Percentiles rank a stretch among this genome's conserved stretches.
phyloP scores from a whole-genome alignment of 1,139 yeast genomes.

The Diutina scorzettiae region DNA sequence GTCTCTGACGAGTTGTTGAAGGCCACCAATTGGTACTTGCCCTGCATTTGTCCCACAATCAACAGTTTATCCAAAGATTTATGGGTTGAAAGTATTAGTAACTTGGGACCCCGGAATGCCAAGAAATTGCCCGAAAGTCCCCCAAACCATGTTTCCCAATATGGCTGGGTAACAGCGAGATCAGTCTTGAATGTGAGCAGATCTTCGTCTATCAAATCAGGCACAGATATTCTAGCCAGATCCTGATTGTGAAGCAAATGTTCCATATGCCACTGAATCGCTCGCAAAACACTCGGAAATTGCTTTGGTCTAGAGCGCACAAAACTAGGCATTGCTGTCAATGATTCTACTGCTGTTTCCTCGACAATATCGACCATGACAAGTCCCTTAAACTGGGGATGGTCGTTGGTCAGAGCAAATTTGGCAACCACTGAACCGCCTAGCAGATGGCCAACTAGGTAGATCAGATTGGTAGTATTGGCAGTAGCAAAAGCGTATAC shows the following conservation, averaged over 20 bases:
- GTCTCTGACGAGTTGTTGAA: constrained; percentile 46
- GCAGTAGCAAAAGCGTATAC: constrained; percentile 29
- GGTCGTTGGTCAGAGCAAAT: constrained; percentile 12
- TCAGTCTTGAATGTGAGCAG: constrained; percentile 50
- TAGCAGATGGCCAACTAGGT: constrained; percentile 79
- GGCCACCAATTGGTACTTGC: constrained; percentile 80
- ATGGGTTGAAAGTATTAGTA: constrained; percentile 79
- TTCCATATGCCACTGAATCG: constrained; percentile 74
- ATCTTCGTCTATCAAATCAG: constrained; percentile 36
- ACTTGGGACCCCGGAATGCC: constrained; percentile 34
- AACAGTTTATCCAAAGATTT: constrained; percentile 76
- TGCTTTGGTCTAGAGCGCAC: constrained; percentile 47
- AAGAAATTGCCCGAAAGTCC: constrained; percentile 54
- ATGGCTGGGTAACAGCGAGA: constrained; percentile 45
- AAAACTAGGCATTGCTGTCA: constrained; percentile 54
- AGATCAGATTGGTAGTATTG: constrained; percentile 14
- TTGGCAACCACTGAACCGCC: constrained; percentile 81
- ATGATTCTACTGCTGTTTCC: constrained; percentile 71
- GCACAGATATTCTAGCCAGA: constrained; percentile 71
- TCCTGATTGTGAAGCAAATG: constrained; percentile 40
- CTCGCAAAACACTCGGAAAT: constrained; percentile 42
- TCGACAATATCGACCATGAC: constrained; percentile 86
- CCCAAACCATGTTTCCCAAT: constrained; percentile 76
- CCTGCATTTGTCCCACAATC: constrained; percentile 96
- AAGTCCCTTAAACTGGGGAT: constrained; percentile 39